Base-by-base conservation (phyloP, 1,284 basidiomycete genomes). In the Rhodotorula sp. region DNA sequence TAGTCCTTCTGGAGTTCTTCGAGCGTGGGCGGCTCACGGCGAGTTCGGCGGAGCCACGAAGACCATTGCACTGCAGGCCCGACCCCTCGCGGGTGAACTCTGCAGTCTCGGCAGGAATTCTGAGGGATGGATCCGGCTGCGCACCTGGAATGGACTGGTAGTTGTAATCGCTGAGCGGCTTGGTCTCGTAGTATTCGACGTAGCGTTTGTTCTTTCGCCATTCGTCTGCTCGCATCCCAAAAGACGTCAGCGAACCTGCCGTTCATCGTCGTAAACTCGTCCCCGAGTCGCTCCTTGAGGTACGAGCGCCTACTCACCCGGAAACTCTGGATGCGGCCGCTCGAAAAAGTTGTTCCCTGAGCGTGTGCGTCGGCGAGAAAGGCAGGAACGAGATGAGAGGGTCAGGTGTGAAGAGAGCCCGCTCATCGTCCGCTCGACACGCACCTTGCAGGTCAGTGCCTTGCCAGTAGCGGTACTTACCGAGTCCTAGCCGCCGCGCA, bases 261-360 rank as follows among this genome's bases (percentile, higher is more conserved):
- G 38, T n/a, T 49, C 34, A 21, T 38, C 38, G 38, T 38, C 38
- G 38, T 38, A 38, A 10, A 43, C 10, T 43, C 38, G n/a, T 16
- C 28, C 18, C 28, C 8, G 28, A 21, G 6, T 7, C 21, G 26
- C 18, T 38, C 34, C 34, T 8, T 15, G 31, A 50, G 12, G 23
- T 3, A 16, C 16, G 18, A 31, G 7, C 1, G 21, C 2, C 6
- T 8, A 19, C 61, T 58, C 48, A 73, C 70, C 63, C 0, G 70
- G 62, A 18, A 45, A 65, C 31, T 67, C 63, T 0, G 64, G 63
- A 16, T 69, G 64, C 23, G 73, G 74, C 5, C 60, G 62, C 55
- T 75, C 74, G 48, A 67, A 75, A 62, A 75, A 75, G 10, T 62
- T 18, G 67, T 75, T 75, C 19, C 74, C 73, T 75, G 61, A 19